Evolutionary conservation across 2,329 filamentous ascomycete species (phyloP).

Genomic region (Paracamarosporium sp.): DNA sequence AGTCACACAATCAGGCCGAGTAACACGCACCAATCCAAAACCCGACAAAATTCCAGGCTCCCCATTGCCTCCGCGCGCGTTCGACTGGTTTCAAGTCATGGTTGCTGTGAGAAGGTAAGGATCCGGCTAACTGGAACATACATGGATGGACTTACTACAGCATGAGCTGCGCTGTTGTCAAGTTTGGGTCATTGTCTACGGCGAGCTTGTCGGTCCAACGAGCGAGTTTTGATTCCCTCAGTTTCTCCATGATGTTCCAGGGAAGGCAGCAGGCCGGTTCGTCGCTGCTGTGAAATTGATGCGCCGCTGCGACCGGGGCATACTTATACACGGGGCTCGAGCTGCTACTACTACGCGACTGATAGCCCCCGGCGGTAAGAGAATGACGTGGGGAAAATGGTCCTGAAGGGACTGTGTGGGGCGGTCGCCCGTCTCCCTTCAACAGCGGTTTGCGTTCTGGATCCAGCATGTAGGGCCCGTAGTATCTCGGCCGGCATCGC

Average conservation of each 20-base stretch:
- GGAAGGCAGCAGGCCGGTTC: slow-evolving; percentile 16
- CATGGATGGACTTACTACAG: slow-evolving; percentile 74
- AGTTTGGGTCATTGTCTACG: slow-evolving; percentile 76
- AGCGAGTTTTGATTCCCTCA: slow-evolving; percentile 46
- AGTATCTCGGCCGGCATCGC: slow-evolving; percentile 7
- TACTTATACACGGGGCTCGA: slow-evolving; percentile 27
- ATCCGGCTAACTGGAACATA: background rate
- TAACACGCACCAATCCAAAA: slow-evolving; percentile 72
- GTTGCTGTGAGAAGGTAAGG: slow-evolving; percentile 5
- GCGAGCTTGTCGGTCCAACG: slow-evolving; percentile 65
- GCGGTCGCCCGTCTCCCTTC: slow-evolving; percentile 14
- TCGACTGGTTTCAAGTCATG: slow-evolving; percentile 63
- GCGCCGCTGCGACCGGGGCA: slow-evolving; percentile 17
- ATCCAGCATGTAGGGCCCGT: slow-evolving; percentile 23
- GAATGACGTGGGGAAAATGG: slow-evolving; percentile 39
- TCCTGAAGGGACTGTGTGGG: slow-evolving; percentile 19
- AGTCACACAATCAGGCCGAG: background rate
- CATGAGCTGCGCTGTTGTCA: slow-evolving; percentile 83
- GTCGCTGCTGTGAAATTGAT: slow-evolving; percentile 23
- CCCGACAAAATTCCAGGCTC: slow-evolving; percentile 83
- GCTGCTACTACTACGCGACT: slow-evolving; percentile 23
- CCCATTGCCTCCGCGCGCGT: slow-evolving; percentile 80
- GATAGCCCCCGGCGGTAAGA: slow-evolving; percentile 5
- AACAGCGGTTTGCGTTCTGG: slow-evolving; percentile 34
- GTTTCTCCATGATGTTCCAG: slow-evolving; percentile 49